Evolutionary conservation across 2,329 filamentous ascomycete species (phyloP).

Genomic region (Elsinoe arachidis): DNA sequence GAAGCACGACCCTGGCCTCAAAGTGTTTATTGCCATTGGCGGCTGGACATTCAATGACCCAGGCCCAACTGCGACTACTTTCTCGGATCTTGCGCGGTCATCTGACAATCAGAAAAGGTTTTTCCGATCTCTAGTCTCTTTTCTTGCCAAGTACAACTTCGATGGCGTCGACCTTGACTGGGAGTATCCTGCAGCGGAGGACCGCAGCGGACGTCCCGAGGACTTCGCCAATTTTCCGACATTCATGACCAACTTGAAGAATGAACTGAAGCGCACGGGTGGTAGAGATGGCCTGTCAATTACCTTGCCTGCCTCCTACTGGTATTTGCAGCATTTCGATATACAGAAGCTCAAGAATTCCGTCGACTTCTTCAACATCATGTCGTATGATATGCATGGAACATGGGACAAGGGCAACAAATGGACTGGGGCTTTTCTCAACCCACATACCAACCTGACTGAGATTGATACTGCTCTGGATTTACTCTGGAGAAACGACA

Average conservation of each 20-base stretch:
- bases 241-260: constrained; percentile 31
- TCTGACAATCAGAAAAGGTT: constrained; percentile 10
- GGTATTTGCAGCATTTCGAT: constrained; percentile 28
- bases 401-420: constrained; percentile 29
- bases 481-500: constrained; percentile 38
- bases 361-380: constrained; percentile 31
- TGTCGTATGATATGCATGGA: constrained; percentile 40
- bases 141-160: constrained; percentile 19
- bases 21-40: constrained; percentile 16
- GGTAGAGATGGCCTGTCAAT: constrained; percentile 21
- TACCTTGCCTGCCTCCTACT: constrained; percentile 23
- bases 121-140: constrained; percentile 13
- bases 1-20: constrained; percentile 10
- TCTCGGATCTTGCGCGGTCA: constrained; percentile 12
- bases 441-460: constrained; percentile 38
- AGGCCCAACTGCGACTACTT: constrained; percentile 23
- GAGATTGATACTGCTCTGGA: constrained; percentile 37
- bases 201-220: constrained; percentile 29
- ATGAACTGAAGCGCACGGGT: constrained; percentile 24
- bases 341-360: constrained; percentile 16
- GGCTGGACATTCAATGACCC: constrained; percentile 16
- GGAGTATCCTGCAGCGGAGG: constrained; percentile 21
- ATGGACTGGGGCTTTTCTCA: constrained; percentile 26
- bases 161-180: constrained; percentile 19
- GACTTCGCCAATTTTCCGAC: constrained; percentile 33